Evolutionary conservation across 768 basidiomycete genomes (phyloP), one percentile per base, ranked within the genome.

Genomic region (Sarcodon aspratus): DNA sequence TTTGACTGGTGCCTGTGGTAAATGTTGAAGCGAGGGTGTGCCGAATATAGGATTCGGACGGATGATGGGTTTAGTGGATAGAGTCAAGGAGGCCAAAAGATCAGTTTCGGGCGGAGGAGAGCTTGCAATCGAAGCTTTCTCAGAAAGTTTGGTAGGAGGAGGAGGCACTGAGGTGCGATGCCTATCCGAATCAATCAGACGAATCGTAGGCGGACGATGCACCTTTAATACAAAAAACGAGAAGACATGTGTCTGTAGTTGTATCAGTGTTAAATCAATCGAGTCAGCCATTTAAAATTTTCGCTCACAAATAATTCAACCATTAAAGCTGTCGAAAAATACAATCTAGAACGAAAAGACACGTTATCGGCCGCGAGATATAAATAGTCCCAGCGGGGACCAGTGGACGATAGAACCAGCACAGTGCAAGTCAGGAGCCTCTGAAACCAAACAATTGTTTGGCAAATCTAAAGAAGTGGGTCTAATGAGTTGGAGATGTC

Each of bases 171-270:
- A 2, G 40, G 48, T 13, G 44, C 53, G 6, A 40, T 60, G 60
- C 44, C 56, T 64, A 51, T 74, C 73, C 10, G 67, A 58, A 44
- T 83, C 74, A 42, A 87, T 72, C 21, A 90, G 75, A 40, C 82
- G 80, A 46, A 90, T 78, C 2, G 76, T 58, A 9, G 86, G 85
- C 1, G 87, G 83, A 13, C 74, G 79, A 50, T 82, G 80, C 6
- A 88, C 60, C 35, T 74, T 77, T 33, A 90, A 68, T 12, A 76
- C 67, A 45, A 71, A 66, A 50, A 69, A 73, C 3, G 82, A 85
- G 33, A 66, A 59, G 9, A 68, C 54, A 48, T 75, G 64, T 40
- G 75, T 66, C 86, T 88, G 52, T 4, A 12, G 43, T 43, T 3
- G 33, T 47, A 31, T 51, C 11, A 45, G 45, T 36, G 33, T 32